Percentiles rank a stretch among this genome's conserved stretches.
Evolutionary conservation across 139 green algal species (phyloP).

Genomic region (Chlorella vulgaris): DNA sequence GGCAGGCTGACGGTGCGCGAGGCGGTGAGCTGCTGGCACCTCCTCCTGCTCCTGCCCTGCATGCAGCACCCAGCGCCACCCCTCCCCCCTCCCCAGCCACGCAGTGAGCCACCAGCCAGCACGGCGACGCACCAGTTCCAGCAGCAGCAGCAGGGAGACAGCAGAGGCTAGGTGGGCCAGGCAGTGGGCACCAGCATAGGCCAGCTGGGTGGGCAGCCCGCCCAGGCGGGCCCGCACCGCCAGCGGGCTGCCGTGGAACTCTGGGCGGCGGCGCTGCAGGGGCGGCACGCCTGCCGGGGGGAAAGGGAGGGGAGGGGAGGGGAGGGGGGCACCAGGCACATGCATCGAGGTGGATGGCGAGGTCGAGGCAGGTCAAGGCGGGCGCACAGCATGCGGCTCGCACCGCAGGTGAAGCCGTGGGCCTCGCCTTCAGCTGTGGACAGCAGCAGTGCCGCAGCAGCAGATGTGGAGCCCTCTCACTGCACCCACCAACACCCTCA

Average conservation of each 20-base stretch:
- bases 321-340: background rate
- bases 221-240: conserved; percentile 49
- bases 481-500: too few relatives aligned
- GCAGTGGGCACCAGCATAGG: conserved; percentile 63
- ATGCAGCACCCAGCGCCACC: background rate
- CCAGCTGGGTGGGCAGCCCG: conserved; percentile 60
- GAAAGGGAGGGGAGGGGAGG: background rate
- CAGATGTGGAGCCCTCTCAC: too few relatives aligned
- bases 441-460: too few relatives aligned
- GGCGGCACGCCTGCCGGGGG: conserved; percentile 14
- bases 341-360: too few relatives aligned
- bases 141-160: conserved; percentile 75
- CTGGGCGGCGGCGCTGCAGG: conserved; percentile 21
- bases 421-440: too few relatives aligned
- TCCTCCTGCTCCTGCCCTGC: too few relatives aligned
- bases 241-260: conserved; percentile 27
- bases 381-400: too few relatives aligned
- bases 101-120: background rate
- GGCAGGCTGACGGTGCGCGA: too few relatives aligned
- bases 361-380: too few relatives aligned
- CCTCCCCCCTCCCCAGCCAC: background rate
- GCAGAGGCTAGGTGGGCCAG: conserved; percentile 69
- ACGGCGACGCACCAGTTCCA: conserved; percentile 73
- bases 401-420: too few relatives aligned
- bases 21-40: too few relatives aligned